Conservation (phyloP, 2,329 filamentous ascomycete genomes). For the Microsporum ferrugineum region DNA sequence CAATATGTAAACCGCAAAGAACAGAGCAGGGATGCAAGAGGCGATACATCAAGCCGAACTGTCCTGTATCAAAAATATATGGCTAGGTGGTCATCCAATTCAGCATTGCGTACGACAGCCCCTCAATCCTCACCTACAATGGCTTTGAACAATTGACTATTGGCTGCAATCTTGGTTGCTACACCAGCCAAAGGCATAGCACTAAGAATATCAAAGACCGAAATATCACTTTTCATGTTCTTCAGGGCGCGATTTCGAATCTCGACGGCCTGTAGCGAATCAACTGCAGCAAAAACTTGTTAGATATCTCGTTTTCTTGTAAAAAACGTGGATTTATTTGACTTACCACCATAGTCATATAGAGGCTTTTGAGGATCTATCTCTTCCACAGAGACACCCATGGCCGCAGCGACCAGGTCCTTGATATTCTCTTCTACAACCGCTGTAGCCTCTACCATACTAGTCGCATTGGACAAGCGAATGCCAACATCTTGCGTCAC, state of each 20-base stretch:
- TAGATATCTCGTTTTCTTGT: neutral
- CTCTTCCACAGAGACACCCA: conserved; percentile 6
- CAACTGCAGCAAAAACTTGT: conserved; percentile 6
- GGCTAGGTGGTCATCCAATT: too few species aligned
- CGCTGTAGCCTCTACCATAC: neutral
- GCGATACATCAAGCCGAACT: too few species aligned
- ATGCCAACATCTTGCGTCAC: neutral
- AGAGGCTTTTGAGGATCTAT: conserved; percentile 13
- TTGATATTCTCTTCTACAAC: conserved; percentile 5
- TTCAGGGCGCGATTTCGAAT: conserved; percentile 13
- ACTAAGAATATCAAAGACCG: conserved; percentile 16
- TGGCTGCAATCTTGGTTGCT: conserved; percentile 10
- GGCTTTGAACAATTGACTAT: conserved; percentile 2
- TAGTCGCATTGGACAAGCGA: conserved; percentile 1
- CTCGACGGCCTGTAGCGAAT: conserved; percentile 16
- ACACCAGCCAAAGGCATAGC: conserved; percentile 9
- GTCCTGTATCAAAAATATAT: too few species aligned
- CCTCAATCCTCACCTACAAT: too few species aligned
- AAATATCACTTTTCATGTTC: conserved; percentile 13
- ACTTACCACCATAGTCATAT: conserved; percentile 10
- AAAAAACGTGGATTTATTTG: neutral
- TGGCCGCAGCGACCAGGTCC: conserved; percentile 11
- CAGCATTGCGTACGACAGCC: too few species aligned
- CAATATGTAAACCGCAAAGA: too few species aligned
- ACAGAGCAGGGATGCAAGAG: too few species aligned